phyloP scores from a whole-genome alignment of 306 rosid species.

The Vicia faba region DNA sequence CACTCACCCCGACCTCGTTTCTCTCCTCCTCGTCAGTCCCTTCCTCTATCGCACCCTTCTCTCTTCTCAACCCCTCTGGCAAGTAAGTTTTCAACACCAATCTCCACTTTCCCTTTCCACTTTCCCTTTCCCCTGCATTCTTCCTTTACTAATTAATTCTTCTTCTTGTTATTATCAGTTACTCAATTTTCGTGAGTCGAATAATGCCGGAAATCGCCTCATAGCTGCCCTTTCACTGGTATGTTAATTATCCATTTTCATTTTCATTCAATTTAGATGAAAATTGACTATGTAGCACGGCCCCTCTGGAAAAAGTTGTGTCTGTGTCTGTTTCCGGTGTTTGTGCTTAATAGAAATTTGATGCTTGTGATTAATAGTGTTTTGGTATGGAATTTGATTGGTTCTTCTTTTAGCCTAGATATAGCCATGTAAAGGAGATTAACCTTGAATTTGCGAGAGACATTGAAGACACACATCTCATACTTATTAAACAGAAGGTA shows the following conservation, averaged over 20 bases:
- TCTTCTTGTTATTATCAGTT: constrained; percentile 33
- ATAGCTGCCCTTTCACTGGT: constrained; percentile 72
- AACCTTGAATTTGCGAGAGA: constrained; percentile 77
- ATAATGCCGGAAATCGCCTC: constrained; percentile 71
- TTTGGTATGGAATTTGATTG: constrained; percentile 33
- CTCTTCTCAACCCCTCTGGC: constrained; percentile 65
- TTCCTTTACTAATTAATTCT: neutral
- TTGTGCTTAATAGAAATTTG: too few relatives aligned
- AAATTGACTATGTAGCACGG: neutral
- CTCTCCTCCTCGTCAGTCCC: constrained; percentile 66
- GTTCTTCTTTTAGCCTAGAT: constrained; percentile 60
- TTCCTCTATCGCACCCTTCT: constrained; percentile 59
- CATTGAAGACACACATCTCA: constrained; percentile 74
- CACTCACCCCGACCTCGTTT: constrained; percentile 55
- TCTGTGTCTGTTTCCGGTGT: too few relatives aligned
- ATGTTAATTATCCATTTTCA: constrained; percentile 21
- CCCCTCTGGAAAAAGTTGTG: too few relatives aligned
- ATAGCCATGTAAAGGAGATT: constrained; percentile 56
- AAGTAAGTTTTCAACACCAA: constrained; percentile 33
- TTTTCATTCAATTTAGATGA: neutral
- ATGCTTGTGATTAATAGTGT: constrained; percentile 23
- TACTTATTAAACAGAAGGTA: constrained; percentile 67
- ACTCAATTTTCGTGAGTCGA: constrained; percentile 65
- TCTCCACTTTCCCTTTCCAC: neutral
- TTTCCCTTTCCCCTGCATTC: neutral